These are phyloP conservation scores for Polygonum aviculare DNA, from an alignment of 148 eudicot species.

Conservation along the genomic window DNA sequence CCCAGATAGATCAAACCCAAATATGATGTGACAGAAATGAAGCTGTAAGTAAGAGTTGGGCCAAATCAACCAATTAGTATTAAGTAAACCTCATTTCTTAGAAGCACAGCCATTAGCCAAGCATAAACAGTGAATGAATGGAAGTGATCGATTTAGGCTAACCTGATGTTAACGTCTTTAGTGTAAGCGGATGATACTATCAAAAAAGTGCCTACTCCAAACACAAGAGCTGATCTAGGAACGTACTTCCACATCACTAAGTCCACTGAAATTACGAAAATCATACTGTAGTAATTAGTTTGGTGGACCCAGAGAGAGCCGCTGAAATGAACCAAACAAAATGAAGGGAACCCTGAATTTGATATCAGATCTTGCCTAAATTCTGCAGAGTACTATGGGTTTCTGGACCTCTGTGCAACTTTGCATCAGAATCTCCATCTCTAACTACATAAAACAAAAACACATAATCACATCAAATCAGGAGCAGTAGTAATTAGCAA, in stretches of 20 bases:
- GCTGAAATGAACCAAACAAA: neutral
- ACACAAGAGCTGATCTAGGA: constrained; percentile 5
- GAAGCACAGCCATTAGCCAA: neutral
- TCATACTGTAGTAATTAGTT: neutral
- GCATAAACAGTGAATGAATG: neutral
- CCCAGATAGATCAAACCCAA: constrained; percentile 67
- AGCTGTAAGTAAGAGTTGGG: constrained; percentile 34
- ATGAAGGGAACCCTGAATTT: neutral
- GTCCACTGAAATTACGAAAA: constrained; percentile 4
- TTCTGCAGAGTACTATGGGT: constrained; percentile 6
- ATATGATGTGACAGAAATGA: constrained; percentile 55
- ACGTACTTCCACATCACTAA: constrained; percentile 11
- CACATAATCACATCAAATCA: neutral
- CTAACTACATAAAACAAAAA: neutral
- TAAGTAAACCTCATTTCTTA: neutral
- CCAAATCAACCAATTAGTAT: neutral
- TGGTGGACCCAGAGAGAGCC: neutral
- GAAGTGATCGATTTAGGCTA: neutral
- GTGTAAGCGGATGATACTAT: constrained; percentile 9
- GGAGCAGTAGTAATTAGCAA: neutral
- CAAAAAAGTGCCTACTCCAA: constrained; percentile 7
- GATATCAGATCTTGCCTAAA: constrained; percentile 3
- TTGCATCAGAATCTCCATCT: constrained; percentile 8
- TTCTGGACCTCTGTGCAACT: constrained; percentile 3
- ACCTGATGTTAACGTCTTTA: constrained; percentile 7